phyloP scores from a whole-genome alignment of 2,329 filamentous ascomycete genomes.

The Bipolaris zeicola region DNA sequence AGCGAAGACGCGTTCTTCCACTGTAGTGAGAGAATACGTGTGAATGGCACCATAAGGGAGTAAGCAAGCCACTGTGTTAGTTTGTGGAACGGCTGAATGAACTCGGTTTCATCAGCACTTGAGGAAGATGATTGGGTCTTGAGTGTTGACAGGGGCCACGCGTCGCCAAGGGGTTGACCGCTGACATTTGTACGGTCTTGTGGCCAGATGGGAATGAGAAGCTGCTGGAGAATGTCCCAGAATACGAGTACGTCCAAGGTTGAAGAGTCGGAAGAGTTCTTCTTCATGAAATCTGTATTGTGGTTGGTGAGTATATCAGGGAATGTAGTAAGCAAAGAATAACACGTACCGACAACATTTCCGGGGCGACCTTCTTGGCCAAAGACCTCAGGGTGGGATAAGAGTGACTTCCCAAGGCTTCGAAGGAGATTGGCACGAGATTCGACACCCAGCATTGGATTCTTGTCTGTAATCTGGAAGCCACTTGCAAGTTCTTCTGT shows the following conservation, averaged over 20 bases:
- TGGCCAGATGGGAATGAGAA: constrained; percentile 86
- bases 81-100: constrained; percentile 86
- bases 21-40: constrained; percentile 75
- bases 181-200: constrained; percentile 81
- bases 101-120: constrained; percentile 44
- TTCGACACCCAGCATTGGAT: constrained; percentile 77
- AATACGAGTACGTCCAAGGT: constrained; percentile 76
- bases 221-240: constrained; percentile 87
- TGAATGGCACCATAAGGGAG: constrained; percentile 82
- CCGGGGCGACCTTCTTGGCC: constrained; percentile 81
- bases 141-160: constrained; percentile 85
- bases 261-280: constrained; percentile 23
- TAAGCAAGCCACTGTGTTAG: constrained; percentile 94
- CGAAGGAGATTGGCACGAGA: constrained; percentile 79
- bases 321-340: neutral
- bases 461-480: constrained; percentile 79
- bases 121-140: constrained; percentile 64
- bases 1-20: constrained; percentile 82
- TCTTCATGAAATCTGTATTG: constrained; percentile 22
- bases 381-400: constrained; percentile 75
- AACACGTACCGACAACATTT: constrained; percentile 79
- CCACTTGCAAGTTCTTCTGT: constrained; percentile 74
- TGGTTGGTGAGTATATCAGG: neutral
- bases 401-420: constrained; percentile 73
- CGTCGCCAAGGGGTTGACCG: constrained; percentile 83